Conservation (phyloP, 2,329 filamentous ascomycete species). For the Calonectria ilicicola region DNA sequence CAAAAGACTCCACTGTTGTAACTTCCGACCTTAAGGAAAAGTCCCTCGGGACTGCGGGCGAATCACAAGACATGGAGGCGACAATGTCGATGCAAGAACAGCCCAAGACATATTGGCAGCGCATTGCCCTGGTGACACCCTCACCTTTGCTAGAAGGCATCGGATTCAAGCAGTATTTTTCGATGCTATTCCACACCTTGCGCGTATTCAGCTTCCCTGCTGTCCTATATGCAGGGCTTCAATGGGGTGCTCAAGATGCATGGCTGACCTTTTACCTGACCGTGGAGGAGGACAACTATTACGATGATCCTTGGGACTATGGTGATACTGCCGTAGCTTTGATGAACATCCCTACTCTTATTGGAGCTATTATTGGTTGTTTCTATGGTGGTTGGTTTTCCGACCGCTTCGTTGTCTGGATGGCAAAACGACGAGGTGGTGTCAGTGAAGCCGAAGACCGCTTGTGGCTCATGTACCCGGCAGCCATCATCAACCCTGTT, state of each 20-base stretch:
- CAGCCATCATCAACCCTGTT: constrained; percentile 14
- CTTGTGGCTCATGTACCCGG: constrained; percentile 22
- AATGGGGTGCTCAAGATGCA: constrained; percentile 22
- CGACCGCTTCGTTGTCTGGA: constrained; percentile 16
- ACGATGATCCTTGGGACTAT: constrained; percentile 22
- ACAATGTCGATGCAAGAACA: neutral
- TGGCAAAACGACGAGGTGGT: constrained; percentile 12
- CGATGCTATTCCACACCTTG: constrained; percentile 11
- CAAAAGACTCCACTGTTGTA: neutral
- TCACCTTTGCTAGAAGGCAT: constrained; percentile 7
- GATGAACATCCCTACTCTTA: constrained; percentile 24
- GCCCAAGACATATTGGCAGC: constrained; percentile 24
- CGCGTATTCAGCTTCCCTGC: constrained; percentile 20
- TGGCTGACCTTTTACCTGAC: constrained; percentile 23
- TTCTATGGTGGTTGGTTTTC: constrained; percentile 20
- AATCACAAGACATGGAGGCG: neutral
- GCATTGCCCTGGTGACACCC: constrained; percentile 14
- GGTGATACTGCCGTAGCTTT: constrained; percentile 14
- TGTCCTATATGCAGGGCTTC: constrained; percentile 17
- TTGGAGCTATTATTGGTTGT: constrained; percentile 18
- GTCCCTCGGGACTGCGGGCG: neutral
- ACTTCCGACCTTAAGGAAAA: neutral
- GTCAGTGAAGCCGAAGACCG: constrained; percentile 21
- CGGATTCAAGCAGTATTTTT: constrained; percentile 18
- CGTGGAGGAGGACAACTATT: constrained; percentile 21